Evolutionary conservation across 345 rosid genomes (phyloP), one percentile per base, ranked within the genome.

Genomic region (Limnanthes douglasii): DNA sequence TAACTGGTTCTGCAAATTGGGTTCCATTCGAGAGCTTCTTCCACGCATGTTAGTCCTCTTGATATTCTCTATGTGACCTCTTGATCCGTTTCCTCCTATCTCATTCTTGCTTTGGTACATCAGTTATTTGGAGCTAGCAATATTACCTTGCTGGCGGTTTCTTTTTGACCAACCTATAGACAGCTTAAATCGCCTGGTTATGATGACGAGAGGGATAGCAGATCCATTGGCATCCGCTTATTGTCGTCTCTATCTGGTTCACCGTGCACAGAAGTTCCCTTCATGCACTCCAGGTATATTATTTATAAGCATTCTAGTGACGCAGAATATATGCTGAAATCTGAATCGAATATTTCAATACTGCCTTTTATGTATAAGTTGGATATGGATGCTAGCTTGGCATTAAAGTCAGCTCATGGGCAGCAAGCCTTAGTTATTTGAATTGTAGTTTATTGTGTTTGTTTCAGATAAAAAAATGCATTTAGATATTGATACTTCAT

Each of bases 1-100:
- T 54, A 86, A 86, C 61, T 86, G 97, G 94, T 78, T 81, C 57
- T 66, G 60, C 70, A 86, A 86, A 72, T 71, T 81, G 41, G 75
- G 92, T 49, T 70, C 92, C 13, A 61, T 81, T 31, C 65, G 51
- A 48, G 97, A 86, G 57, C 93, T 86, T 59, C 97, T 81, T 56
- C 92, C 88, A 34, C 84, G 93, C 70, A 70, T 86, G 97, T 86
- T 60, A 64, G 46, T 46, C 59, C 43, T 37, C 15, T 5, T 48
- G 14, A 41, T 9, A 16, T 31, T 40, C 27, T 17, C 33, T 43
- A 37, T 16, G 18, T 20, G 32, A 14, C 12, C 25, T 14, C 36
- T 44, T 24, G 36, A 53, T 28, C 18, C 34, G 10, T 15, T 35
- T 16, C 41, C 32, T 26, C 39, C 10, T 34, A 41, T 34, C 19